phyloP scores from a whole-genome alignment of 495 filamentous ascomycete species.

The Hyaloscypha bicolor region DNA sequence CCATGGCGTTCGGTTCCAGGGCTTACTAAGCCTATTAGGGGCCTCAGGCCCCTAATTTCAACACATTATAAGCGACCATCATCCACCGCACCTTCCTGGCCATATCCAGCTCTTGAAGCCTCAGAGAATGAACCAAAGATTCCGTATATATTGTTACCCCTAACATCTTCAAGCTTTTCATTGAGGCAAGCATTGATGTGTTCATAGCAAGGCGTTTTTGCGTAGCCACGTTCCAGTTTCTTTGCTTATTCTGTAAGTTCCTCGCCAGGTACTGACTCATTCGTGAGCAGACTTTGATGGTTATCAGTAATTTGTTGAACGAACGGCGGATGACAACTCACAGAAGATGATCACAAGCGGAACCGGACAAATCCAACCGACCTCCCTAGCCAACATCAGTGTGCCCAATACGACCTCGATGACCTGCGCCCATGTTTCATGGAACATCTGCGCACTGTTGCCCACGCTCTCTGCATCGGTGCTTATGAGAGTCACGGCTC shows the following conservation, averaged over 20 bases:
- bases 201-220: slow-evolving; percentile 54
- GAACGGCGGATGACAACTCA: slow-evolving; percentile 31
- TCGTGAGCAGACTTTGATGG: slow-evolving; percentile 39
- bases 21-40: too few relatives aligned
- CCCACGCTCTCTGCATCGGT: slow-evolving; percentile 41
- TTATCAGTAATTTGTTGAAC: too few relatives aligned
- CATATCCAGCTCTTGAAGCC: slow-evolving; percentile 56
- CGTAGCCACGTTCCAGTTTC: slow-evolving; percentile 54
- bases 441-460: slow-evolving; percentile 36
- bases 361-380: slow-evolving; percentile 57
- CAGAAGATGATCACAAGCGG: slow-evolving; percentile 59
- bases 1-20: too few relatives aligned
- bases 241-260: slow-evolving; percentile 40
- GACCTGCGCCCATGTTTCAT: slow-evolving; percentile 52
- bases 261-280: slow-evolving; percentile 45
- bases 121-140: slow-evolving; percentile 49
- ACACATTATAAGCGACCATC: slow-evolving; percentile 29
- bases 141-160: slow-evolving; percentile 35
- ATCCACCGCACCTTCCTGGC: slow-evolving; percentile 52
- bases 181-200: slow-evolving; percentile 52
- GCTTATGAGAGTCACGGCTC: slow-evolving; percentile 66
- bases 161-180: slow-evolving; percentile 66
- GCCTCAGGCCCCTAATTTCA: too few relatives aligned
- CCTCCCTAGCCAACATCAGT: slow-evolving; percentile 55
- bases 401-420: slow-evolving; percentile 63